phyloP scores from a whole-genome alignment of 345 rosid genomes.

The Hirschfeldia incana region DNA sequence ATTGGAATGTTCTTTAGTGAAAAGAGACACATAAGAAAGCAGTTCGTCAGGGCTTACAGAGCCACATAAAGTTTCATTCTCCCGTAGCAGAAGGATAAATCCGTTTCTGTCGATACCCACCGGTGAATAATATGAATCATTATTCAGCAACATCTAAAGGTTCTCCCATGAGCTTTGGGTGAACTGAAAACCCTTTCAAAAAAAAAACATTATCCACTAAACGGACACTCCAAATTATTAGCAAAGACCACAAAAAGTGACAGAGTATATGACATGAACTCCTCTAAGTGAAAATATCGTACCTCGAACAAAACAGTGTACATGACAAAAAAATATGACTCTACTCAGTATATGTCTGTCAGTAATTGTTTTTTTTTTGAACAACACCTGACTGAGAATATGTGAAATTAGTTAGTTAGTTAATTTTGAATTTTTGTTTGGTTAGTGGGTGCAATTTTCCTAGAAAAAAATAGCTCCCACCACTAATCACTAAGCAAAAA shows the following conservation, averaged over 20 bases:
- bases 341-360: not conserved
- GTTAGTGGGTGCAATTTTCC: too few relatives aligned
- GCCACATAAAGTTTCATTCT: too few relatives aligned
- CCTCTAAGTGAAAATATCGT: not conserved
- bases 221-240: not conserved
- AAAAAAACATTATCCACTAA: not conserved
- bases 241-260: not conserved
- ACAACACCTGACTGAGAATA: not conserved
- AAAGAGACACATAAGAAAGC: not conserved
- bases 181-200: not conserved
- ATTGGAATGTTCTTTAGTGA: not conserved
- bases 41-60: too few relatives aligned
- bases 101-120: too few relatives aligned
- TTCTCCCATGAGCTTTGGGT: not conserved
- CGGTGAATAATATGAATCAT: too few relatives aligned
- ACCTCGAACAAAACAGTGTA: not conserved
- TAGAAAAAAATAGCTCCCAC: too few relatives aligned
- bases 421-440: too few relatives aligned
- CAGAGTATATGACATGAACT: not conserved
- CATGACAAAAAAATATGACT: too few relatives aligned
- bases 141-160: too few relatives aligned
- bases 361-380: not conserved
- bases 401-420: not conserved
- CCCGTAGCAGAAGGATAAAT: too few relatives aligned
- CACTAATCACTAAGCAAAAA: too few relatives aligned